Evolutionary conservation across 768 basidiomycete species (phyloP).

Genomic region (Russula brevipes): DNA sequence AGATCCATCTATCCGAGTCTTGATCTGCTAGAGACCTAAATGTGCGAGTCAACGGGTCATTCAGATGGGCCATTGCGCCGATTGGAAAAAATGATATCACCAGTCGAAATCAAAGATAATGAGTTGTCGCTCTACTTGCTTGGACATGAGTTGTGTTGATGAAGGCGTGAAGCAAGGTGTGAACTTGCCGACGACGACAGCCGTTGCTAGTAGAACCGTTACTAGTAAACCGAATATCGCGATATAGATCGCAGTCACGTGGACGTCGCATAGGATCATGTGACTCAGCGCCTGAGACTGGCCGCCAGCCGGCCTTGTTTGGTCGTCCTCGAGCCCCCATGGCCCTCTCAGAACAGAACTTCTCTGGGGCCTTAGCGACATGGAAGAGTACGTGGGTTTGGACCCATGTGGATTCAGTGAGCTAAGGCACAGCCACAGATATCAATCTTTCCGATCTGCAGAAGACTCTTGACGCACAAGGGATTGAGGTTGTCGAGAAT

Average conservation of each 20-base stretch:
- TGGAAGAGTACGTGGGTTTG: constrained; percentile 65
- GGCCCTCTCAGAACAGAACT: constrained; percentile 60
- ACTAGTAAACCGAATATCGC: not conserved
- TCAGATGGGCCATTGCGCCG: not conserved
- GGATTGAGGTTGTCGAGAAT: constrained; percentile 94
- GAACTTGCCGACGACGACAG: not conserved
- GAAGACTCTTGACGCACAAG: constrained; percentile 87
- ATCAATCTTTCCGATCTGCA: constrained; percentile 88
- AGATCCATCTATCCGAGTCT: constrained; percentile 91
- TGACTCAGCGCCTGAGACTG: not conserved
- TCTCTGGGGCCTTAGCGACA: constrained; percentile 85
- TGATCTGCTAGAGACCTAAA: constrained; percentile 87
- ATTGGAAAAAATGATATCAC: constrained; percentile 35
- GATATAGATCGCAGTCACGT: not conserved
- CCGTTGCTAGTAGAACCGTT: too few relatives aligned
- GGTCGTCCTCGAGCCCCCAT: not conserved
- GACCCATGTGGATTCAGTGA: too few relatives aligned
- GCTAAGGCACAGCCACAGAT: constrained; percentile 41
- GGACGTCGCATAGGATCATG: not conserved
- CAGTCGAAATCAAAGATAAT: constrained; percentile 98
- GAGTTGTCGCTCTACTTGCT: constrained; percentile 50
- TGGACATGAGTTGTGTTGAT: constrained; percentile 24
- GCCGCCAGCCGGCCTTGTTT: not conserved
- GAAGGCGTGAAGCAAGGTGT: not conserved
- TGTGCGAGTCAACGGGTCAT: not conserved